Conservation (phyloP, 2,329 filamentous ascomycete species). For the Macrophomina phaseolina region DNA sequence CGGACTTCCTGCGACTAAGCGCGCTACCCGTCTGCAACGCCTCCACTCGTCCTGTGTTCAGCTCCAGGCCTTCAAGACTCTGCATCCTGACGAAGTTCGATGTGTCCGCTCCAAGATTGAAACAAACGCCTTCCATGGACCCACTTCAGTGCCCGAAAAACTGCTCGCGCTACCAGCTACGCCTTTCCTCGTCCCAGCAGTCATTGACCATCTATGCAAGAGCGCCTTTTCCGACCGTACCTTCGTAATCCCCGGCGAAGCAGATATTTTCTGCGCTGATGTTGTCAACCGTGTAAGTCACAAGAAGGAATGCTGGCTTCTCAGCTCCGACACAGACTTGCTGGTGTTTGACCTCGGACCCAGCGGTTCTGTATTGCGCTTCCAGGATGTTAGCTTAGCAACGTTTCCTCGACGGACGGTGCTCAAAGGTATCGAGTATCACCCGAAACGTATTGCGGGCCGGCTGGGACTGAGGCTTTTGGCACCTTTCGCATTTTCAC, state of each 20-base stretch:
- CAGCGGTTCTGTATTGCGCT: constrained; percentile 68
- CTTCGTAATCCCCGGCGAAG: constrained; percentile 78
- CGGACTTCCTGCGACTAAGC: constrained; percentile 72
- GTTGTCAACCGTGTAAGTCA: constrained; percentile 64
- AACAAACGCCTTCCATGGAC: constrained; percentile 32
- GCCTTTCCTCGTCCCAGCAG: constrained; percentile 76
- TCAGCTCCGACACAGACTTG: constrained; percentile 90
- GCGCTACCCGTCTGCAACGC: constrained; percentile 64
- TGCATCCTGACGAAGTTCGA: constrained; percentile 27
- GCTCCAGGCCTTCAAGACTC: constrained; percentile 55
- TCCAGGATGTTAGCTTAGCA: constrained; percentile 68
- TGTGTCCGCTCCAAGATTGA: constrained; percentile 34
- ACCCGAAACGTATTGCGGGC: constrained; percentile 52
- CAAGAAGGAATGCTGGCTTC: constrained; percentile 51
- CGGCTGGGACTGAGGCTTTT: constrained; percentile 52
- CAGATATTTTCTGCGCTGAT: constrained; percentile 78
- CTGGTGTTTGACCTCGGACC: constrained; percentile 73
- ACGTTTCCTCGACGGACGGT: constrained; percentile 45
- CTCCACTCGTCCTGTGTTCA: constrained; percentile 63
- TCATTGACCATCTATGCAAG: constrained; percentile 71
- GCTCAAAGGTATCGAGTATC: constrained; percentile 40
- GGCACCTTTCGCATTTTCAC: constrained; percentile 48
- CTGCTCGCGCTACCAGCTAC: constrained; percentile 55
- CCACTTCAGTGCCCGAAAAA: constrained; percentile 31
- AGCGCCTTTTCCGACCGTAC: constrained; percentile 51